Conservation (phyloP, 148 eudicot genomes). For the Arbutus unedo region DNA sequence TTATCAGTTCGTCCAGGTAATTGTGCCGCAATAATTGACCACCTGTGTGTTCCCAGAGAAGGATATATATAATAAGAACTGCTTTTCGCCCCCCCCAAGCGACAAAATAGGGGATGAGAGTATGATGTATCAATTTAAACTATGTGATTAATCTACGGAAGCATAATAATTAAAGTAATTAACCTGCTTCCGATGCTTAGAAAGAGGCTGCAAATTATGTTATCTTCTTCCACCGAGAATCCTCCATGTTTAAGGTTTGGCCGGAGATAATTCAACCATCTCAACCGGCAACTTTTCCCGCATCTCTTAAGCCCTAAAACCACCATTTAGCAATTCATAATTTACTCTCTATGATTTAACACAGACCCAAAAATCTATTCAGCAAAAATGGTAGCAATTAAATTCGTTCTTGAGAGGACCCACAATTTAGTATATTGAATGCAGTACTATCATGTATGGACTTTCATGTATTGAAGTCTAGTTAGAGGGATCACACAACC, state of each 20-base stretch:
- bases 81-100: no score
- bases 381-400: no score
- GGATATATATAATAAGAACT: not conserved
- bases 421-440: no score
- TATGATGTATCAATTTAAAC: no score
- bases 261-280: conserved; percentile 58
- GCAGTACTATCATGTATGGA: no score
- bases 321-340: not conserved
- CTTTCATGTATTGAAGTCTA: no score
- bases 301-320: conserved; percentile 73
- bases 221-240: conserved; percentile 56
- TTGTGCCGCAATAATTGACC: conserved; percentile 78
- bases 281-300: conserved; percentile 40
- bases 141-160: not conserved
- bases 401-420: no score
- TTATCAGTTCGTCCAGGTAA: conserved; percentile 69
- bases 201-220: conserved; percentile 52
- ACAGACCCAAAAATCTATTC: no score
- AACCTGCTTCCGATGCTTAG: conserved; percentile 58
- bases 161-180: not conserved
- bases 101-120: no score
- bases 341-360: not conserved
- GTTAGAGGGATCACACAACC: no score
- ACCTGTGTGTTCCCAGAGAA: conserved; percentile 30
- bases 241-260: conserved; percentile 57